Base-by-base conservation (phyloP, 2,329 filamentous ascomycete species). In the Trichoderma arundinaceum region DNA sequence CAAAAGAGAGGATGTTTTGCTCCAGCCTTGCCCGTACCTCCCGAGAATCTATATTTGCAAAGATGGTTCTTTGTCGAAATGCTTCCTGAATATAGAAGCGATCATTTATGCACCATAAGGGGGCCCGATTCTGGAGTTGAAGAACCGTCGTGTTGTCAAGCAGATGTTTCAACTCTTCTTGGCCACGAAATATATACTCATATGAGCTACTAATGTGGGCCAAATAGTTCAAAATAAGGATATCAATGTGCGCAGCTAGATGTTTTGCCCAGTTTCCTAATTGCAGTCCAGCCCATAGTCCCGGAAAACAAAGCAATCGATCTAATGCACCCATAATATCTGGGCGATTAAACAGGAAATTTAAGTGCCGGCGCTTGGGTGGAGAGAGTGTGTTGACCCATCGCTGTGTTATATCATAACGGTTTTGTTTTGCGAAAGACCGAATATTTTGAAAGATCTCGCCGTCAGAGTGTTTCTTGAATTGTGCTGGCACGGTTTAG, bases 221-320 rank as follows among this genome's bases (percentile, higher is more conserved):
- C 48, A 46, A 43, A 28, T 67, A 67, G n/a, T 67, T 63, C 3
- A 64, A 17, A 2, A 67, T 59, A n/a, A 64, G 53, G 4, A 64
- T 32, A 44, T 67, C 46, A 19, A 52, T 35, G 58, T 67, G 46
- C 6, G 53, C 53, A 6, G 59, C 52, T 8, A 67, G 48, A 17
- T 67, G 65, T 39, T 67, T 67, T 3, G 46, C 65, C 53, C n/a
- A 67, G 33, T 67, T 67, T n/a, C 65, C 51, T 44, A 66, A 46
- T 43, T 66, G 22, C 7, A 66, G 49, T 19, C 57, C 57, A 54
- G 35, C 41, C 64, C 43, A 62, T 17, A 66, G 41, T 6, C 64
- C 43, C 19, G 51, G 49, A 28, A 56, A 66, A 22, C 4, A 22
- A 44, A 66, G 64, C 22, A 66, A 19, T 9, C 38, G 9, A 19